Percentiles rank a stretch among this genome's conserved stretches.
These are phyloP conservation scores for Aspergillus wentii DNA, from an alignment of 495 filamentous ascomycete genomes.

Conservation along the genomic window DNA sequence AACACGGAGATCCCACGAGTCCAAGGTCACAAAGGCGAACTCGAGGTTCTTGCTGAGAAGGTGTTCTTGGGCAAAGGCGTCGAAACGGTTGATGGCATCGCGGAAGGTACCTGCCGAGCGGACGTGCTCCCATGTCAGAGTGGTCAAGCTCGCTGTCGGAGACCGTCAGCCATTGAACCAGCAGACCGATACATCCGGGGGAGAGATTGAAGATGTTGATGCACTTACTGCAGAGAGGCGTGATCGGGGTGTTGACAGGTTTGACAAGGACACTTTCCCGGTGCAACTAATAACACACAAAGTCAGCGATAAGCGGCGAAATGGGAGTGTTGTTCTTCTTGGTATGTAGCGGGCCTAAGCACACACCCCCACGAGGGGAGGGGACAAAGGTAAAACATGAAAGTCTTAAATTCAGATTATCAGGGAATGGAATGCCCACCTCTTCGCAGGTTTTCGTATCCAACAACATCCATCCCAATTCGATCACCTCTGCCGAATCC, in stretches of 20 bases:
- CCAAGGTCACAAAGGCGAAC: conserved; percentile 96
- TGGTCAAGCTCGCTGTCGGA: conserved; percentile 83
- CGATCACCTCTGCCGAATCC: conserved; percentile 98
- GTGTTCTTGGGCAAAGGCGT: conserved; percentile 85
- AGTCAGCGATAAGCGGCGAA: too few species aligned
- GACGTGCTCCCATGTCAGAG: conserved; percentile 97
- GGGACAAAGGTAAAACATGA: conserved; percentile 9
- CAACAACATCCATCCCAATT: conserved; percentile 94
- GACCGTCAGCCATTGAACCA: conserved; percentile 27
- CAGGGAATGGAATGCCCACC: conserved; percentile 48
- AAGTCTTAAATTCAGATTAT: too few species aligned
- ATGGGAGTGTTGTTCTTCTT: too few species aligned
- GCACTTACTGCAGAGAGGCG: conserved; percentile 93
- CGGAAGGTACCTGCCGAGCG: conserved; percentile 93
- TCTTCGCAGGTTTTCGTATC: conserved; percentile 89
- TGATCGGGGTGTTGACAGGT: conserved; percentile 97
- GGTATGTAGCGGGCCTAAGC: too few species aligned
- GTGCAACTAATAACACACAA: conserved; percentile 81
- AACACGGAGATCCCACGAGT: conserved; percentile 97
- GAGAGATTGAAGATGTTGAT: conserved; percentile 3
- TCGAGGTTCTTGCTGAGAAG: conserved; percentile 79
- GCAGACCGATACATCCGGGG: conserved; percentile 14
- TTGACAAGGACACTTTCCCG: conserved; percentile 96
- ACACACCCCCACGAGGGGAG: conserved; percentile 10
- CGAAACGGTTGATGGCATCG: conserved; percentile 92